Base-by-base conservation (phyloP, 78 protist species). In the Monocercomonoides exilis region DNA sequence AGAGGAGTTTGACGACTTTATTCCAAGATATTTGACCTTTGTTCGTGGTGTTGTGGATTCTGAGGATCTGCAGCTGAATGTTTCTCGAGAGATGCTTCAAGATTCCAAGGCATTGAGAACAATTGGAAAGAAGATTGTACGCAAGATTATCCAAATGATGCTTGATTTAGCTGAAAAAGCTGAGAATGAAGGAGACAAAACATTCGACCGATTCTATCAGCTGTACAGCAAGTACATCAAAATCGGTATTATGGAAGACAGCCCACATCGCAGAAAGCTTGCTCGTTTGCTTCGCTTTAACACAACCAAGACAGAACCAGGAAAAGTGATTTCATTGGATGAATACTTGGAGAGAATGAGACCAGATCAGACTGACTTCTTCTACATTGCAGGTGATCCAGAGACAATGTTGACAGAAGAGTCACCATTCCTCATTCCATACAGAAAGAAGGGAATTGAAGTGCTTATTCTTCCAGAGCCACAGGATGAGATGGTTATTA, bases 231-330 rank as follows among this genome's bases (percentile, higher is more conserved):
- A 89, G 87, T 85, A 80, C 90, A 1, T 98, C 87, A 96, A 98
- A 93, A 91, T 96, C 42, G 99, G 99, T 35, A 46, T 95, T 80
- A 90, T 96, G 79, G 99, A 96, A 91, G 99, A 98, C 88, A 1
- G 38, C 5, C 79, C 86, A 35, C 94, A 95, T 93, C 45, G 94
- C 5, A 33, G 84, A 36, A 87, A 94, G 54, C 86, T 98, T 33
- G 93, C 95, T 45, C 94, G 96, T 93, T 91, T 96, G 45, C 91
- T 96, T 29, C 96, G 98, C 45, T 98, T 91, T 94, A 77, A 44
- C 2, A 80, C 90, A 4, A 89, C 90, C 4, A n/a, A 84, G 4
- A n/a, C 63, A 5, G n/a, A n/a, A n/a, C 35, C 81, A 84, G 84
- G 44, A 43, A 79, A 84, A 44, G 41, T 34, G 42, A 81, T 86